These are phyloP conservation scores for Lodderomyces parapsilosis DNA, from an alignment of 1,139 yeast species.

Conservation along the genomic window DNA sequence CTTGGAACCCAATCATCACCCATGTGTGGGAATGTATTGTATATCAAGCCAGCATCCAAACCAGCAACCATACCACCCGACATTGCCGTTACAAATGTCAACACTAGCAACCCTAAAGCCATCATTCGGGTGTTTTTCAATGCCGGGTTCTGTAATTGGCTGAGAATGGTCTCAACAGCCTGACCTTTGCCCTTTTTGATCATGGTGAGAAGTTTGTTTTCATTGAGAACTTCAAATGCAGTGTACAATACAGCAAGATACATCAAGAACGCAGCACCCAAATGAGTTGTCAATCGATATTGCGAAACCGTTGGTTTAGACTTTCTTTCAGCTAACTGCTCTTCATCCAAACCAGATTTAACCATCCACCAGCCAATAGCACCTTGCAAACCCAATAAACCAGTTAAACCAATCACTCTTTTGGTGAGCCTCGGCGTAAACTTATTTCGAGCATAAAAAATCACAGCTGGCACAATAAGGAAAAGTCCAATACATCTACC, in stretches of 20 bases:
- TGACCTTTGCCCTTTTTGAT: constrained; percentile 45
- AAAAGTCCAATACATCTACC: constrained; percentile 88
- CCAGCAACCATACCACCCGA: constrained; percentile 99
- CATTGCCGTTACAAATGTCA: constrained; percentile 88
- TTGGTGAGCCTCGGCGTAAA: constrained; percentile 70
- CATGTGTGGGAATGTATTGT: constrained; percentile 96
- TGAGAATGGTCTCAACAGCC: constrained; percentile 45
- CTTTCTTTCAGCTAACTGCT: constrained; percentile 73
- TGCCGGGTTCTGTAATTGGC: constrained; percentile 50
- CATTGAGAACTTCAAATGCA: constrained; percentile 79
- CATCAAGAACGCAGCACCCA: constrained; percentile 88
- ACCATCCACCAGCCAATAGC: constrained; percentile 99
- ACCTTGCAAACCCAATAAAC: constrained; percentile 87
- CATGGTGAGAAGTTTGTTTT: constrained; percentile 54
- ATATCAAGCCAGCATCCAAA: constrained; percentile 93
- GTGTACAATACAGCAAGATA: constrained; percentile 90
- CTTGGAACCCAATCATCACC: constrained; percentile 80
- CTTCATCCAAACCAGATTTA: constrained; percentile 86
- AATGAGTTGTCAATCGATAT: constrained; percentile 89
- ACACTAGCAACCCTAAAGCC: constrained; percentile 55
- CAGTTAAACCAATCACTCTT: constrained; percentile 70
- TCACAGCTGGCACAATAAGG: constrained; percentile 80
- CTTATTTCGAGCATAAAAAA: constrained; percentile 66
- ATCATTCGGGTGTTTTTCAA: constrained; percentile 55
- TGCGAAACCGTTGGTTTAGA: constrained; percentile 96